Conservation (phyloP, 163 green algal species). For the Scenedesmus sp. region DNA sequence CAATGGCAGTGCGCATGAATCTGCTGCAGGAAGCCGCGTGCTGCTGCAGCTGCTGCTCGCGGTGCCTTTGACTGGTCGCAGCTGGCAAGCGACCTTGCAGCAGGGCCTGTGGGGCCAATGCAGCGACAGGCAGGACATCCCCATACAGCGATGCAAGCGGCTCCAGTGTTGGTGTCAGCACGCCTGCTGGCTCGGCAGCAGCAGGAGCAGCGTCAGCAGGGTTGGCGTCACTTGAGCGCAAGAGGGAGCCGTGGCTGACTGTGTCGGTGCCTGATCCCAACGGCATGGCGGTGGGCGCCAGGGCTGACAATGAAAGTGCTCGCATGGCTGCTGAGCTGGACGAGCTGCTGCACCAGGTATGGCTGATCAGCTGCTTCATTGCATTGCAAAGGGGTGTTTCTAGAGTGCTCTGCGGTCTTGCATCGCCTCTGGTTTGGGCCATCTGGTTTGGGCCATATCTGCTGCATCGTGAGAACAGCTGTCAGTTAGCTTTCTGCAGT, state of each 20-base stretch:
- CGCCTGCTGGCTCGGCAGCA: not conserved
- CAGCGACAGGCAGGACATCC: not conserved
- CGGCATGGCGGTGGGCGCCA: not conserved
- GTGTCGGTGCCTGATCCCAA: not conserved
- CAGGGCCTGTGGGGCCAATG: not conserved
- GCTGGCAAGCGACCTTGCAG: constrained; percentile 12
- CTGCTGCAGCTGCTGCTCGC: not conserved
- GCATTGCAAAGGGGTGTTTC: too few relatives aligned
- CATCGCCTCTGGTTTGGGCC: too few relatives aligned
- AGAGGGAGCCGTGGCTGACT: not conserved
- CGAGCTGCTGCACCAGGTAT: constrained; percentile 50
- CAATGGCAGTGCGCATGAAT: not conserved
- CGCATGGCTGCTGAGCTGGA: constrained; percentile 50
- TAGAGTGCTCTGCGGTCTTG: too few relatives aligned
- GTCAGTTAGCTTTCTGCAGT: too few relatives aligned
- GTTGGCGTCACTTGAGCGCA: not conserved
- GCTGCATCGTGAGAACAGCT: too few relatives aligned
- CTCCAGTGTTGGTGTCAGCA: not conserved
- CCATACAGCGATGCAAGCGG: not conserved
- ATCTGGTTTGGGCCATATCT: too few relatives aligned
- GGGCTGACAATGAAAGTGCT: constrained; percentile 25
- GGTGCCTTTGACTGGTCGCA: constrained; percentile 32
- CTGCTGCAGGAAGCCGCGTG: not conserved
- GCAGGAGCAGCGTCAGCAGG: not conserved
- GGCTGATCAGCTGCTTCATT: too few relatives aligned